phyloP scores from a whole-genome alignment of 2,329 filamentous ascomycete species.

The Pseudopyrenochaeta lycopersici region DNA sequence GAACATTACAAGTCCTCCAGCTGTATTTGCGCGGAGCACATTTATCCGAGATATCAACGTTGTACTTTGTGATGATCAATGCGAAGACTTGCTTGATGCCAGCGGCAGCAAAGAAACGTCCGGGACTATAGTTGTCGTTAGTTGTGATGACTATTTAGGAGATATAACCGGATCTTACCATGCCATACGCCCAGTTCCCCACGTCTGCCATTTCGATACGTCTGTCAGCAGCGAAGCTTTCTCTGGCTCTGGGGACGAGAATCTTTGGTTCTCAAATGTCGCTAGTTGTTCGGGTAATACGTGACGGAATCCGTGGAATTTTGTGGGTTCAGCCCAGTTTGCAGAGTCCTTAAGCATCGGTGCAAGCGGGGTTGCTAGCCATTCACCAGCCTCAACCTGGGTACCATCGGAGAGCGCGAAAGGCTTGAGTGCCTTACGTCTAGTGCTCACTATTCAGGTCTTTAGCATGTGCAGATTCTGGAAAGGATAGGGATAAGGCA shows the following conservation, averaged over 20 bases:
- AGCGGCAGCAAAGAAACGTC: slow-evolving; percentile 6
- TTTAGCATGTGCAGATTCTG: too few relatives aligned
- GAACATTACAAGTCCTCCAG: too few relatives aligned
- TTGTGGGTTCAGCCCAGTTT: slow-evolving; percentile 4
- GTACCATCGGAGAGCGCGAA: slow-evolving; percentile 15
- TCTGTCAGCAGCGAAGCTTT: not conserved
- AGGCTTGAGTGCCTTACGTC: slow-evolving; percentile 11
- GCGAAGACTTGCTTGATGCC: slow-evolving; percentile 5
- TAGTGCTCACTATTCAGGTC: too few relatives aligned
- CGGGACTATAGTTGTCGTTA: too few relatives aligned
- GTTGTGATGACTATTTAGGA: too few relatives aligned
- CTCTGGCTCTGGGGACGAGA: too few relatives aligned
- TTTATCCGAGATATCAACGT: not conserved
- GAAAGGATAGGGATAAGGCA: too few relatives aligned
- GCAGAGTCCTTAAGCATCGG: slow-evolving; percentile 5
- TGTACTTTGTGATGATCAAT: slow-evolving; percentile 4
- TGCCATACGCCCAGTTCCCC: slow-evolving; percentile 13
- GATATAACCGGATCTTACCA: too few relatives aligned
- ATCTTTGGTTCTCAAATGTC: too few relatives aligned
- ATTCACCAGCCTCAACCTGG: slow-evolving; percentile 11
- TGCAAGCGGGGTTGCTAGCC: slow-evolving; percentile 10
- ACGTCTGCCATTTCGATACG: slow-evolving; percentile 2
- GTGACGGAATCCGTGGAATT: slow-evolving; percentile 17
- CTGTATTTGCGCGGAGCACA: not conserved
- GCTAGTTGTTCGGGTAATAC: too few relatives aligned